Evolutionary conservation across 345 rosid species (phyloP).

Genomic region (Cardamine occulta): DNA sequence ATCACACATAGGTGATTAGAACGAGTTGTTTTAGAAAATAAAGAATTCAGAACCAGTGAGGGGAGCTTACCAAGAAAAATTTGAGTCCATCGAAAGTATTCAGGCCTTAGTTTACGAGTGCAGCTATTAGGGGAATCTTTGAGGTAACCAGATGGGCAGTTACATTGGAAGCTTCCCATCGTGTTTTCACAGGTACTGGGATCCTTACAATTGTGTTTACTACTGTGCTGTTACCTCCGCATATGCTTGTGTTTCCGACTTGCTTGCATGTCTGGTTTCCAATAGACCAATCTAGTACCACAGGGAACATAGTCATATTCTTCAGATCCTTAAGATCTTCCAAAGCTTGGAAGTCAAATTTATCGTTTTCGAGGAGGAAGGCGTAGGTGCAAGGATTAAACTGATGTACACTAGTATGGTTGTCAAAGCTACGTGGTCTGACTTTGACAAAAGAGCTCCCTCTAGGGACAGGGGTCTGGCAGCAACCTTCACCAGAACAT

Average conservation of each 20-base stretch:
- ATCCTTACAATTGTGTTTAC: too few relatives aligned
- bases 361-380: constrained; percentile 9
- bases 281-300: constrained; percentile 44
- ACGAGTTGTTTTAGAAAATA: too few relatives aligned
- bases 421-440: neutral
- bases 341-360: neutral
- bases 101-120: too few relatives aligned
- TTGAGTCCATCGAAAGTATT: too few relatives aligned
- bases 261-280: constrained; percentile 24
- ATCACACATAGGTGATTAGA: too few relatives aligned
- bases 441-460: fast-evolving
- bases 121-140: too few relatives aligned
- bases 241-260: neutral
- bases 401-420: neutral
- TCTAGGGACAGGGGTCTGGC: constrained; percentile 2
- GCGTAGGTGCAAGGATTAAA: constrained; percentile 26
- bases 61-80: too few relatives aligned
- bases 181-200: too few relatives aligned
- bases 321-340: constrained; percentile 4
- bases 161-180: too few relatives aligned
- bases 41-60: too few relatives aligned
- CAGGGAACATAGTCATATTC: neutral
- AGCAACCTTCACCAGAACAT: constrained; percentile 29
- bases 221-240: too few relatives aligned
- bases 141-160: too few relatives aligned